A percentile compares a stretch with the other conserved stretches of the same genome.
Evolutionary conservation across 2,329 filamentous ascomycete species (phyloP).

Genomic region (Epichloe glyceriae): DNA sequence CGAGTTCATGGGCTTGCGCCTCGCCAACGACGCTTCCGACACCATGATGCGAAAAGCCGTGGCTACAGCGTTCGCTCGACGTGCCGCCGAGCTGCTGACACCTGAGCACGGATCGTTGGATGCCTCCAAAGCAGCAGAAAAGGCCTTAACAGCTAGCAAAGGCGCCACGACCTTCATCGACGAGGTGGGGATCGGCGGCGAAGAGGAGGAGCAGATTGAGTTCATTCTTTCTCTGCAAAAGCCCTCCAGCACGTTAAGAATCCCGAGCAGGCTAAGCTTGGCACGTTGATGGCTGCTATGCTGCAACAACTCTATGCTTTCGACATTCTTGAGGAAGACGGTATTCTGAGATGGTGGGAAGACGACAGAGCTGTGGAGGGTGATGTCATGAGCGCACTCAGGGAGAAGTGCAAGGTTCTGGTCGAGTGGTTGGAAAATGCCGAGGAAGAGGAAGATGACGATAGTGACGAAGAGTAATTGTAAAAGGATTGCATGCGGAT

Average conservation of each 20-base stretch:
- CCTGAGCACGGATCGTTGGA: constrained; percentile 39
- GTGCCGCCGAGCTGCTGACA: constrained; percentile 55
- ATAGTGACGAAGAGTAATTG: constrained; percentile 22
- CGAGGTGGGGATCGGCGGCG: constrained; percentile 48
- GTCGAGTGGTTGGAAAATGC: constrained; percentile 77
- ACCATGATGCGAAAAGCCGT: constrained; percentile 78
- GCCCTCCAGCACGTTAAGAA: constrained; percentile 58
- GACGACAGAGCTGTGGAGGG: constrained; percentile 54
- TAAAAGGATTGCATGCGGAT: background rate
- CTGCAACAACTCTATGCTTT: constrained; percentile 75
- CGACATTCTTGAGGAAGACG: constrained; percentile 81
- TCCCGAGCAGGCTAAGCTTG: constrained; percentile 33
- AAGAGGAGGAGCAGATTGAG: constrained; percentile 70
- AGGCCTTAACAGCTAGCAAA: constrained; percentile 40
- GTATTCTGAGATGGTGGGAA: constrained; percentile 78
- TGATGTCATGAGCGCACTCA: constrained; percentile 57
- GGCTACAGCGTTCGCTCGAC: constrained; percentile 71
- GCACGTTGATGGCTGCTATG: constrained; percentile 60
- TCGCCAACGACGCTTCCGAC: constrained; percentile 83
- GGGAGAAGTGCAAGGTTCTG: constrained; percentile 61
- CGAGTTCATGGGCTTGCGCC: constrained; percentile 85
- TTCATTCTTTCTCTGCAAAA: constrained; percentile 70
- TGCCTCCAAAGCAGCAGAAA: constrained; percentile 50
- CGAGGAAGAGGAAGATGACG: constrained; percentile 57
- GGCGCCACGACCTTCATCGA: constrained; percentile 43